phyloP scores from a whole-genome alignment of 1,284 basidiomycete species.

The Moesziomyces antarcticus region DNA sequence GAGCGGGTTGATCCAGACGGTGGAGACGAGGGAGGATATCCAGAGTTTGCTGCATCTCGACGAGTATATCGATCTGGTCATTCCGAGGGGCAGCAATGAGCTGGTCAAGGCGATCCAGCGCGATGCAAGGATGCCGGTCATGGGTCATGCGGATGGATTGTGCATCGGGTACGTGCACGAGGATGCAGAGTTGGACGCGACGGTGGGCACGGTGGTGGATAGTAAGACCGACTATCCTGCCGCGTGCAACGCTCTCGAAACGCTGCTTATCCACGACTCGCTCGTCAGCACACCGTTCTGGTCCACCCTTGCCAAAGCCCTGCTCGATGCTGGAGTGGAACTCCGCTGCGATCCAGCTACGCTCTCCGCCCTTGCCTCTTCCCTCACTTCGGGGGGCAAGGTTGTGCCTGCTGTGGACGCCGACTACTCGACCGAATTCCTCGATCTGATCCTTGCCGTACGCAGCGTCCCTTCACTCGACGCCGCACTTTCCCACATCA shows the following conservation, averaged over 20 bases:
- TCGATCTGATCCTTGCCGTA: conserved; percentile 73
- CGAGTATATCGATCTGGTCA: conserved; percentile 93
- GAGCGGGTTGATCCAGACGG: conserved; percentile 84
- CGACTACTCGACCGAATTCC: conserved; percentile 88
- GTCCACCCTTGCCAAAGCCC: conserved; percentile 80
- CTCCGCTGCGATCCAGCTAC: conserved; percentile 80
- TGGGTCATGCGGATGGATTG: conserved; percentile 98
- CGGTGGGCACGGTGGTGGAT: conserved; percentile 84
- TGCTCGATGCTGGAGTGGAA: conserved; percentile 77
- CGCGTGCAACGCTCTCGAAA: conserved; percentile 94
- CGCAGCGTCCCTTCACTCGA: conserved; percentile 77
- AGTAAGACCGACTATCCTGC: conserved; percentile 97
- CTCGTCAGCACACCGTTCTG: conserved; percentile 72
- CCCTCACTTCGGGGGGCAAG: conserved; percentile 3
- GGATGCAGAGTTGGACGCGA: conserved; percentile 80
- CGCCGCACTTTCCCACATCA: conserved; percentile 87
- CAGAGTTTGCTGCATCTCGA: conserved; percentile 86
- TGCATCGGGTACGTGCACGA: conserved; percentile 91
- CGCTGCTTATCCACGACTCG: conserved; percentile 82
- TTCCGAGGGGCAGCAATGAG: conserved; percentile 92
- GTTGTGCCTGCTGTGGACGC: conserved; percentile 66
- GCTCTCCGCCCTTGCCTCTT: conserved; percentile 4
- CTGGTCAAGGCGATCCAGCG: conserved; percentile 90
- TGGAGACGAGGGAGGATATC: conserved; percentile 92
- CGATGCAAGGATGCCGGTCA: conserved; percentile 91